These are phyloP conservation scores for Penicillium olsonii DNA, from an alignment of 2,329 filamentous ascomycete genomes.

Conservation along the genomic window DNA sequence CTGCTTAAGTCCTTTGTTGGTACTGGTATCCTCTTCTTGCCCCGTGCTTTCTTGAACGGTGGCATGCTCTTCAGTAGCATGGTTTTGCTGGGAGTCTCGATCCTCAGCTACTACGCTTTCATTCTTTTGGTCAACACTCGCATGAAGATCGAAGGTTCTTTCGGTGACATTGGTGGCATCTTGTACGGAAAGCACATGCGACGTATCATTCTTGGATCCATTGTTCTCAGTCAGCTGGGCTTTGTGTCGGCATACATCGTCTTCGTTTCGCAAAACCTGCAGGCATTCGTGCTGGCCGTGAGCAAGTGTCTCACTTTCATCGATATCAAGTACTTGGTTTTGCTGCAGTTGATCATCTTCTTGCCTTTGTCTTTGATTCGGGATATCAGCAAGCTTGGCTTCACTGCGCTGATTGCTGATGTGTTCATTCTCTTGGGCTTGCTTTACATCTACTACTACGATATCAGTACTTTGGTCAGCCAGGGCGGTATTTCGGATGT, in stretches of 20 bases:
- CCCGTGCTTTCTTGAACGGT: slow-evolving; percentile 89
- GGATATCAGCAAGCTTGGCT: slow-evolving; percentile 96
- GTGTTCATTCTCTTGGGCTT: slow-evolving; percentile 91
- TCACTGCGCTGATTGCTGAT: slow-evolving; percentile 90
- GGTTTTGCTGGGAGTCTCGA: slow-evolving; percentile 81
- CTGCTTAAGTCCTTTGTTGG: slow-evolving; percentile 97
- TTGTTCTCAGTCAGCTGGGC: slow-evolving; percentile 92
- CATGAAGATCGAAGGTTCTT: slow-evolving; percentile 85
- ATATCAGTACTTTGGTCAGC: slow-evolving; percentile 78
- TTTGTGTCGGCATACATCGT: slow-evolving; percentile 96
- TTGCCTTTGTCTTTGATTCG: slow-evolving; percentile 89
- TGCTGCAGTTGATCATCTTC: slow-evolving; percentile 96
- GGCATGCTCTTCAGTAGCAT: slow-evolving; percentile 96
- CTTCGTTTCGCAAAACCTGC: slow-evolving; percentile 92
- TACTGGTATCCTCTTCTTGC: slow-evolving; percentile 90
- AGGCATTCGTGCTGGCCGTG: slow-evolving; percentile 91
- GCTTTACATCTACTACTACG: slow-evolving; percentile 94
- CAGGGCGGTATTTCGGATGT: slow-evolving; percentile 79
- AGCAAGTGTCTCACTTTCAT: slow-evolving; percentile 83
- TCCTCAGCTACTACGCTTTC: slow-evolving; percentile 95
- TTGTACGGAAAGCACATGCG: slow-evolving; percentile 92
- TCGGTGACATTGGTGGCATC: slow-evolving; percentile 92
- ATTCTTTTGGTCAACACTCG: slow-evolving; percentile 87
- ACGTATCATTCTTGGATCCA: slow-evolving; percentile 81
- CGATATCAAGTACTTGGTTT: slow-evolving; percentile 82